Evolutionary conservation across 352 stramenopile species (phyloP).

Genomic region (Phytopythium montanum): DNA sequence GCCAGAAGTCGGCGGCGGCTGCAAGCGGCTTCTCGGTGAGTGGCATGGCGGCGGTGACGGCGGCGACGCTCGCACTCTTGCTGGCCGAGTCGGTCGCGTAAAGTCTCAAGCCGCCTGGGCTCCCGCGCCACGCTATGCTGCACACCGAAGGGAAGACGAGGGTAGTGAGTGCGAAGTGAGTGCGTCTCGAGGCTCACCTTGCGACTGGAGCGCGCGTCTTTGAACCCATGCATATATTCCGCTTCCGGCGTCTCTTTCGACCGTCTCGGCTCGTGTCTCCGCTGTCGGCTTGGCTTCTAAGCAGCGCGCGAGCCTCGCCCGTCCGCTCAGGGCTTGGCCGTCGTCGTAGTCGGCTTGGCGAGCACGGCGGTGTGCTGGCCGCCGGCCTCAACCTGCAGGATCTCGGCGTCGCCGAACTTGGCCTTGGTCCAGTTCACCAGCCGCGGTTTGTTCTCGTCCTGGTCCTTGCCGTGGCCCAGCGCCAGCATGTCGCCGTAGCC

Average conservation of each 20-base stretch:
- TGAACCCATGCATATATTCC: conserved; percentile 3
- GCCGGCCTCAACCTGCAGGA: conserved; percentile 79
- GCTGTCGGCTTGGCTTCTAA: conserved; percentile 5
- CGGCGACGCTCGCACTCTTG: not conserved
- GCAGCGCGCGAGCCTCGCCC: not conserved
- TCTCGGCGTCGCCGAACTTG: conserved; percentile 53
- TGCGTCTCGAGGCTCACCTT: not conserved
- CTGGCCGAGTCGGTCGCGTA: not conserved
- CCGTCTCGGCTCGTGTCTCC: not conserved
- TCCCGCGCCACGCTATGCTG: not conserved
- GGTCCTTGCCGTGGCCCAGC: conserved; percentile 82
- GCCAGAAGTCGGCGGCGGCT: conserved; percentile 11
- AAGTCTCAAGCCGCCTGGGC: not conserved
- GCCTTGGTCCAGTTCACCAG: conserved; percentile 68
- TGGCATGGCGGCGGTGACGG: conserved; percentile 9
- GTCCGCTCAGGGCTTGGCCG: not conserved
- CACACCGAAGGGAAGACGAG: not conserved
- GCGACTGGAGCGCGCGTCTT: not conserved
- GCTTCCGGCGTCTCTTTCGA: not conserved
- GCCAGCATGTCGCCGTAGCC: conserved; percentile 92
- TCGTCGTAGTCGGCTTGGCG: conserved; percentile 16
- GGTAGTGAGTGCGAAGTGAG: not conserved
- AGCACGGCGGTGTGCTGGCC: conserved; percentile 87
- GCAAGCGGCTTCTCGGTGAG: conserved; percentile 12
- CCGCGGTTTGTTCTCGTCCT: conserved; percentile 73